Conservation (phyloP, 805 yeast species). For the Candida pseudoglaebosa region DNA sequence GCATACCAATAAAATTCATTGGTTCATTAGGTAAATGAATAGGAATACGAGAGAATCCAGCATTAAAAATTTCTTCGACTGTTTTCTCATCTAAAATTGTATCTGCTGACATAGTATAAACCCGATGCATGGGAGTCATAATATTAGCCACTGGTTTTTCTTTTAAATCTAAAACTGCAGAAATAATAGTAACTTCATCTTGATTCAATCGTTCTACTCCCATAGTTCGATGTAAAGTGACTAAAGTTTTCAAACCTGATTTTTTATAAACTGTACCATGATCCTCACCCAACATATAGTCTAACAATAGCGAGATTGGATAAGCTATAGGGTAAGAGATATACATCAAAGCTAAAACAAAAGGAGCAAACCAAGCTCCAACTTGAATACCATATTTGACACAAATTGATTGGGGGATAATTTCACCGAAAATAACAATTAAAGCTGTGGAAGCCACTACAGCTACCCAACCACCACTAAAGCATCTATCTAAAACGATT, state of each 20-base stretch:
- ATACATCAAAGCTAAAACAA: conserved; percentile 82
- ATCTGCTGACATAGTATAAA: conserved; percentile 83
- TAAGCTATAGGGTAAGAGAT: conserved; percentile 87
- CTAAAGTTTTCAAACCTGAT: conserved; percentile 89
- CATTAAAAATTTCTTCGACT: conserved; percentile 85
- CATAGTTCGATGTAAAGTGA: conserved; percentile 89
- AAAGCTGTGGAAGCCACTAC: conserved; percentile 89
- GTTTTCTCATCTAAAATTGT: conserved; percentile 75
- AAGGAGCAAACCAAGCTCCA: conserved; percentile 88
- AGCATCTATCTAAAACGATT: conserved; percentile 83
- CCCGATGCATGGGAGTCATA: conserved; percentile 93
- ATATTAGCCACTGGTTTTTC: conserved; percentile 82
- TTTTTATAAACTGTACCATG: conserved; percentile 94
- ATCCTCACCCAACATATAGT: conserved; percentile 83
- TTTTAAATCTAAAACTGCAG: conserved; percentile 89
- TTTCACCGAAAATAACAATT: conserved; percentile 92
- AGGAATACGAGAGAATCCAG: conserved; percentile 94
- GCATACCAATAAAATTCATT: conserved; percentile 89
- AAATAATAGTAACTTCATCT: conserved; percentile 94
- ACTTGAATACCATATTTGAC: conserved; percentile 90
- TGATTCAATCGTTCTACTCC: conserved; percentile 90
- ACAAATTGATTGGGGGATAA: conserved; percentile 90
- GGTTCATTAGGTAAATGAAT: conserved; percentile 89
- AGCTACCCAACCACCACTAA: conserved; percentile 98
- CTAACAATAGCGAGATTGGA: conserved; percentile 81